Evolutionary conservation across 495 filamentous ascomycete species (phyloP), one percentile per base, ranked within the genome.

Genomic region (Penicillium goetzii): DNA sequence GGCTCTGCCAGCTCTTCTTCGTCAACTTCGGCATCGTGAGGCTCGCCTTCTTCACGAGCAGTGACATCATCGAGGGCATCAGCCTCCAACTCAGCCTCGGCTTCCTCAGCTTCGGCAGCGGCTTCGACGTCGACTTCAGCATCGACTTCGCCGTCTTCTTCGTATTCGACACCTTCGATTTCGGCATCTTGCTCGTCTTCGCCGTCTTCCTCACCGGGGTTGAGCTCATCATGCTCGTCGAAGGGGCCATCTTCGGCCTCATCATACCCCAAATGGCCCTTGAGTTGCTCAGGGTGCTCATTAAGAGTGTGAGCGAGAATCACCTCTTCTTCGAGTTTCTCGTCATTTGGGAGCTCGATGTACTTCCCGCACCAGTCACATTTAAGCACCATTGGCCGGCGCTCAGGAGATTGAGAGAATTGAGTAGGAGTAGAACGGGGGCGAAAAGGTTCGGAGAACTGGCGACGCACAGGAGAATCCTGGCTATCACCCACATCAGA

Each of bases 391-490:
- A 62, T 61, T 10, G 65, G 60, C 3, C 71, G 49, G 23, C 70
- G 76, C 33, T 75, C 65, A 7, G 77, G 76, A 10, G 79, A 80
- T 9, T 73, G 74, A 4, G 76, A 76, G 23, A 74, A 69, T 54
- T 76, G 71, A 45, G 73, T 72, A 41, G 79, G 79, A 26, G 71
- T 76, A 64, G 75, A 76, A 26, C 63, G 73, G 25, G 72, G 67
- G 49, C 75, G 74, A 36, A 76, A 62, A 51, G 75, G 76, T 52
- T 82, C 79, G 65, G 79, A 80, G 66, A 80, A 78, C 67, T 78
- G 76, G 67, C 77, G 77, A 72, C 73, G 77, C 66, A 78, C 59
- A 21, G 76, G 74, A 58, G 78, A 81, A 62, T 78, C 76, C 66
- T 75, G 76, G 63, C 77, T 77, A 62, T 73, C 72, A 43, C 65